Base-by-base conservation (phyloP, 768 basidiomycete species). In the Hebeloma cylindrosporum region DNA sequence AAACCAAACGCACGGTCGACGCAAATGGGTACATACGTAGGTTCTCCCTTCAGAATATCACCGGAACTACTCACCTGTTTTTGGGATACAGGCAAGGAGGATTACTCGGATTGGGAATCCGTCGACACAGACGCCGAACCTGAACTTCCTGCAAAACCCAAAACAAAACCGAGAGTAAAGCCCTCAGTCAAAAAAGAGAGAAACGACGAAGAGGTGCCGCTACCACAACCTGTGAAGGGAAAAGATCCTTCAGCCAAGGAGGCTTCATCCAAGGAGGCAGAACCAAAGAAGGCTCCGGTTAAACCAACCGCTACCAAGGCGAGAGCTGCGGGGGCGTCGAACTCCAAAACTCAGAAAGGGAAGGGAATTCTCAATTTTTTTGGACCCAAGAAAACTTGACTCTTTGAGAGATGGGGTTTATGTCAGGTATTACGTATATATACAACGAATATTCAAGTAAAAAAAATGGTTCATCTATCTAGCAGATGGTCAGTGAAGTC, bases 61-160 rank as follows among this genome's bases (percentile, higher is more conserved):
- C n/a, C 23, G 4, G 7, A 10, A 1, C 16, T 16, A n/a, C 16
- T 20, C 0, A 17, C 21, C 31, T 10, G 31, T 7, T 22, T 33
- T 18, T 20, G 9, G 21, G 52, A 41, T 35, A 1, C 51, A 91
- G 89, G 78, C 11, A 83, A 75, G 27, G 83, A 88, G 58, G 89
- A 91, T 59, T 85, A 87, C 59, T 86, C 86, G 5, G 80, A 79
- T 13, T 91, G 87, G 57, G 88, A 92, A 63, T 88, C 87, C 7
- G 84, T 85, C 6, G 77, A 77, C 6, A 85, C 82, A 21, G 79
- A 73, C 16, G 81, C 75, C 46, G 61, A 51, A 47, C 44, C 60
- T 13, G 60, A 58, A 43, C 40, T 37, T 11, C 48, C 54, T 14
- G 48, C 54, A 32, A 55, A 56, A 39, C 23, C 41, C 14, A 59